Evolutionary conservation across 1,284 basidiomycete genomes (phyloP).

Genomic region (Ustilago loliicola): DNA sequence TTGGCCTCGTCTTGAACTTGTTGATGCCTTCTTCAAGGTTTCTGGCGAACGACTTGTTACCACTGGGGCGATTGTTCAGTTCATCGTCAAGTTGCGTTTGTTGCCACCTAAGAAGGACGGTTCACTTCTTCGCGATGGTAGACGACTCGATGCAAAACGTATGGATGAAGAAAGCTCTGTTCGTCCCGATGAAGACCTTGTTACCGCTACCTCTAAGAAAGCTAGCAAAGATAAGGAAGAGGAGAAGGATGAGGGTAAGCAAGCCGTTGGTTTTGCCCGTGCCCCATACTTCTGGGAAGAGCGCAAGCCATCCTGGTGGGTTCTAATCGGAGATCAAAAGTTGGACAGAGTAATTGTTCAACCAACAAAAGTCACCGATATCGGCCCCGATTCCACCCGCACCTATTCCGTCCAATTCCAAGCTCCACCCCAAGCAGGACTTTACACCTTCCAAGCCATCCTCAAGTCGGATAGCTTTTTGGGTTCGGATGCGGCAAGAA

Average conservation of each 20-base stretch:
- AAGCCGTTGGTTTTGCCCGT: constrained; percentile 79
- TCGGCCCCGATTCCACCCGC: constrained; percentile 78
- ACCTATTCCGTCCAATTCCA: constrained; percentile 94
- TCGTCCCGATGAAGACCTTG: constrained; percentile 60
- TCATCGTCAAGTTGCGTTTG: constrained; percentile 85
- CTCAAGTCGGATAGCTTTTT: constrained; percentile 88
- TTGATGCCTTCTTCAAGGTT: constrained; percentile 84
- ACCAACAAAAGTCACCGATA: constrained; percentile 80
- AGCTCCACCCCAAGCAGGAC: constrained; percentile 85
- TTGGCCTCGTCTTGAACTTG: constrained; percentile 85
- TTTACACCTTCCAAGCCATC: constrained; percentile 90
- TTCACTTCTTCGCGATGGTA: constrained; percentile 56
- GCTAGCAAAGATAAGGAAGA: not conserved
- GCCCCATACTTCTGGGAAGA: constrained; percentile 82
- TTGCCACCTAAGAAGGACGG: constrained; percentile 73
- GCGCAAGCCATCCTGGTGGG: constrained; percentile 71
- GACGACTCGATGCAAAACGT: constrained; percentile 51
- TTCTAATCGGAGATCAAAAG: constrained; percentile 88
- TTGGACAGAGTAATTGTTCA: constrained; percentile 89
- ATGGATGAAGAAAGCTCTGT: constrained; percentile 71
- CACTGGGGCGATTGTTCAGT: constrained; percentile 88
- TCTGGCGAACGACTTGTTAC: constrained; percentile 90
- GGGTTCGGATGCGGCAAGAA: constrained; percentile 77
- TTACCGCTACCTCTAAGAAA: constrained; percentile 12
- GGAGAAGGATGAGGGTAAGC: constrained; percentile 71